phyloP scores from a whole-genome alignment of 345 rosid species.

The Cardamine resedifolia region DNA sequence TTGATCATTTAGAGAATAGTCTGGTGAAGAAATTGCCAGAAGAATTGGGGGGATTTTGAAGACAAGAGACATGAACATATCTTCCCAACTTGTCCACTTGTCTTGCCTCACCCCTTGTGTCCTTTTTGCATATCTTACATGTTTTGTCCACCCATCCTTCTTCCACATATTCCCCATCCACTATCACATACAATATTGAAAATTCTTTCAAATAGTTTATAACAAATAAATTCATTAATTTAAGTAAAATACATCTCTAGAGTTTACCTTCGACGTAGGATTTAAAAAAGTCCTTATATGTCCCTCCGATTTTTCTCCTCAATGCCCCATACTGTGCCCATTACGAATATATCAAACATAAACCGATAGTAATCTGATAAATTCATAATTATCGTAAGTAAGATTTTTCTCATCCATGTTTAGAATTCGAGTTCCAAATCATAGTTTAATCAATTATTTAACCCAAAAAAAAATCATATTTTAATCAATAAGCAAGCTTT shows the following conservation, averaged over 20 bases:
- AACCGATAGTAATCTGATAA: neutral
- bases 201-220: neutral
- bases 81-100: conserved; percentile 81
- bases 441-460: neutral
- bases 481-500: neutral
- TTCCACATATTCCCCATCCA: conserved; percentile 69
- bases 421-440: neutral
- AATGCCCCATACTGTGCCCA: conserved; percentile 79
- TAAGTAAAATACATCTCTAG: neutral
- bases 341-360: neutral
- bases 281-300: conserved; percentile 90
- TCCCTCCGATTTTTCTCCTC: conserved; percentile 92
- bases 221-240: neutral
- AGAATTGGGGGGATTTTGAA: conserved; percentile 47
- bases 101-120: conserved; percentile 70
- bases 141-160: conserved; percentile 94
- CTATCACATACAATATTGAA: conserved; percentile 32
- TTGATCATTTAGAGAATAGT: conserved; percentile 54
- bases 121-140: conserved; percentile 88
- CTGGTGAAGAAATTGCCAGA: conserved; percentile 77
- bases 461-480: neutral
- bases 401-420: neutral
- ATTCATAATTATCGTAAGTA: neutral
- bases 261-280: conserved; percentile 78
- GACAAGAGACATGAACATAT: conserved; percentile 70